A percentile compares a stretch with the other conserved stretches of the same genome.
These are phyloP conservation scores for Sporobolomyces roseus DNA, from an alignment of 768 basidiomycete genomes.

Conservation along the genomic window DNA sequence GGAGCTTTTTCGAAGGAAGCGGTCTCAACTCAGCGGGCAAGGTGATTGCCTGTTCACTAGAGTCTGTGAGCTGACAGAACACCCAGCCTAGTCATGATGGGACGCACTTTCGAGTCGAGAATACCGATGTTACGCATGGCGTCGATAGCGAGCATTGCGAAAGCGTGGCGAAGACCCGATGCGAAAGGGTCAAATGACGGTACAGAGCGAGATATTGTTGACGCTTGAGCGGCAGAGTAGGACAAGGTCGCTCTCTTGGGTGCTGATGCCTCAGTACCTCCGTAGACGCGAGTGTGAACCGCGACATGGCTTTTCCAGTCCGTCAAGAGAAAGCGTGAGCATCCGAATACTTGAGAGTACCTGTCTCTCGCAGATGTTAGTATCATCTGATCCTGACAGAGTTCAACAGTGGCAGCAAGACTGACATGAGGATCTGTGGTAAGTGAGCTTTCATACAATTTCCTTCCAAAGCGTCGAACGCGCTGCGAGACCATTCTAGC, in stretches of 20 bases:
- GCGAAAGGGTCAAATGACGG: background rate
- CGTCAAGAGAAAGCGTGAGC: background rate
- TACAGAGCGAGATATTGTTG: no score
- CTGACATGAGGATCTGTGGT: slow-evolving; percentile 2
- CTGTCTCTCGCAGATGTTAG: no score
- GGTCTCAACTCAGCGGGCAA: background rate
- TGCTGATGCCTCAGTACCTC: background rate
- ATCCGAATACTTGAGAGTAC: slow-evolving; percentile 8
- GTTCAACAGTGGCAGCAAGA: background rate
- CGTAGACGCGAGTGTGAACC: background rate
- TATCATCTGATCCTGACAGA: no score
- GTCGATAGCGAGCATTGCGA: background rate
- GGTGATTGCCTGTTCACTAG: background rate
- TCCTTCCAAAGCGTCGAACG: background rate
- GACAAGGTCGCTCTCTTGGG: background rate
- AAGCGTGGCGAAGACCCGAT: background rate
- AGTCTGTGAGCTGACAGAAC: no score
- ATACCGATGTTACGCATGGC: background rate
- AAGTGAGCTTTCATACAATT: background rate
- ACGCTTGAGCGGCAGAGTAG: no score
- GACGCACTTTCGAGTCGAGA: background rate
- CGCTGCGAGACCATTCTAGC: background rate
- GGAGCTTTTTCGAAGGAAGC: no score
- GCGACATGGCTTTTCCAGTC: background rate
- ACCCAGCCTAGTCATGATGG: no score